Evolutionary conservation across 257 asterid genomes (phyloP), one percentile per base, ranked within the genome.

Genomic region (Plantago ovata): DNA sequence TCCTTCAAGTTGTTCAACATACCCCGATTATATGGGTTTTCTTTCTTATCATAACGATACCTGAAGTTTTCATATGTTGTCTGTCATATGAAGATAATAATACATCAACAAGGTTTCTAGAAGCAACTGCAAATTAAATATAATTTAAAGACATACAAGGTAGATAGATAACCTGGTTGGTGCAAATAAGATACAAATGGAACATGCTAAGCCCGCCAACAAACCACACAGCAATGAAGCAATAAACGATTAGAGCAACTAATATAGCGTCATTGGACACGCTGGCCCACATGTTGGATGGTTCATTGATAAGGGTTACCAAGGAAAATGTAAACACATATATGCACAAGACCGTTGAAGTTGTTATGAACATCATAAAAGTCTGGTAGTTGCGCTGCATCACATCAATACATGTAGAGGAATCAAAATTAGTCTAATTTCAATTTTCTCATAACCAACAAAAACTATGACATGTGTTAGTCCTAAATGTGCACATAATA

Each of bases 41-140:
- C 95, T 78, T 75, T 84, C 59, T 68, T 72, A 47, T 79, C 95
- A 48, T 86, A 89, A 50, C 79, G 81, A 50, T 77, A 81, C 66
- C 99, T 81, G 76, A 93, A 89, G 77, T 89, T 93, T 80, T 93
- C 99, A 3, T 89, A 89, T 2, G 99, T 89, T 22, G 99, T 86
- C 99, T 93, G 95, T 77, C 56, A 22, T 50, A 22, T 50, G 13
- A 50, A 36, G 18, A 50, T 50, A 19, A 20, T 9, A n/a, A 11
- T 50, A 11, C 28, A 16, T 36, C 28, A 19, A n/a, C 28, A 28
- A 3, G 55, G 32, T 49, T 18, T 49, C 24, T 19, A 3, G 55
- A 9, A 49, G 23, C 13, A 49, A 9, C 18, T 11, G 16, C 38
- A 50, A 19, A 12, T 36, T 24, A 24, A 28, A 50, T n/a, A n/a